Evolutionary conservation across 441 rosid species (phyloP).

Genomic region (Populus hybrid): DNA sequence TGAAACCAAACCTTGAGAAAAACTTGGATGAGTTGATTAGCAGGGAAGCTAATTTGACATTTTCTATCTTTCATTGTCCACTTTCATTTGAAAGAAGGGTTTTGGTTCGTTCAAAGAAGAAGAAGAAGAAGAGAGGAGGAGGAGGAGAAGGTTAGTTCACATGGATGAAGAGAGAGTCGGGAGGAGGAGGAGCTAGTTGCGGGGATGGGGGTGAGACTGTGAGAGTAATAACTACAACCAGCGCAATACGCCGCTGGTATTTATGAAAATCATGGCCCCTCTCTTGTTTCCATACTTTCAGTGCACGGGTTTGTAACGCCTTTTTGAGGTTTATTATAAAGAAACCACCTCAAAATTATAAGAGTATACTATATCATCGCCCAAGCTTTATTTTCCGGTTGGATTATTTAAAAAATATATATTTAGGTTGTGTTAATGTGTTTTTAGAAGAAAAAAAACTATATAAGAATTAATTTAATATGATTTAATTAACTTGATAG

Average conservation of each 20-base stretch:
- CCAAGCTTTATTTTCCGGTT: too few species aligned
- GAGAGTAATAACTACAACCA: conserved; percentile 30
- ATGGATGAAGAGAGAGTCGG: not conserved
- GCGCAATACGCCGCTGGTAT: conserved; percentile 46
- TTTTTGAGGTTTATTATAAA: not conserved
- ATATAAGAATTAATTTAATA: too few species aligned
- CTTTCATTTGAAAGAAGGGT: not conserved
- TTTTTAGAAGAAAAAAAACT: too few species aligned
- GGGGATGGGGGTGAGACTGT: not conserved
- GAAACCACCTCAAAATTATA: not conserved
- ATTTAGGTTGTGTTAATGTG: too few species aligned
- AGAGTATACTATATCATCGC: too few species aligned
- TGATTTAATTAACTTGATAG: too few species aligned
- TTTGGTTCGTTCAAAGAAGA: not conserved
- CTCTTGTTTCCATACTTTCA: not conserved
- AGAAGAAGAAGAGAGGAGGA: not conserved
- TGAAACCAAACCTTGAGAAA: not conserved
- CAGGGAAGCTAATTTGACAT: not conserved
- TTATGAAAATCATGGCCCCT: conserved; percentile 48
- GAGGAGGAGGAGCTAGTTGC: not conserved
- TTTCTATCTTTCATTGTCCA: not conserved
- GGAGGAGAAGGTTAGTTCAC: not conserved
- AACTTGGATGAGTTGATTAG: not conserved
- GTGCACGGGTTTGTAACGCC: conserved; percentile 17
- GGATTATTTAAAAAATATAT: too few species aligned